Base-by-base conservation (phyloP, 2,329 filamentous ascomycete species). In the Claviceps monticola region DNA sequence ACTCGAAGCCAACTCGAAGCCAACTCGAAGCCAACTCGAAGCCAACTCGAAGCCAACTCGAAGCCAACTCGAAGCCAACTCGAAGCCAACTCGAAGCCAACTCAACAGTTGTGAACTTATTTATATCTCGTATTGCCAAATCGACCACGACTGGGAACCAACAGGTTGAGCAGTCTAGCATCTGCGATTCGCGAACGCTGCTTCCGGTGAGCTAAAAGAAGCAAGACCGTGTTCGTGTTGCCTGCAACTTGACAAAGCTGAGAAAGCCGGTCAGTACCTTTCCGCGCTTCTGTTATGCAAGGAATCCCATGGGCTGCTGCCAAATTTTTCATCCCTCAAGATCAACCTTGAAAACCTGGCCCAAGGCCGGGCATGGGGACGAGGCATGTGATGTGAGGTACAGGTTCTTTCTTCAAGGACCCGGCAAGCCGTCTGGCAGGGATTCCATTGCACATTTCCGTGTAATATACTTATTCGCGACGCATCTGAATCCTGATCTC, bases 391-490 rank as follows among this genome's bases (percentile, higher is more conserved):
- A 34, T 34, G 29, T 34, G 29, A 34, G 9, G 29, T 11, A 34
- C 29, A 4, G 29, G 29, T 34, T 34, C 29, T 37, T 21, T 48
- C 37, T n/a, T 44, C 5, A 13, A 41, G 29, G 37, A 14, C 41
- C 49, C 38, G 48, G n/a, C 26, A 46, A 36, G 36, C 39, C 34
- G 46, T 46, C 14, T 19, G 44, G n/a, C 23, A 41, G 36, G 17
- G 48, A 44, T 39, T 51, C 54, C 46, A 53, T 56, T 54, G 29
- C 8, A 34, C 29, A 29, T 29, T 34, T 34, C 29, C 29, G 29
- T 48, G 46, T 53, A 53, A 44, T 52, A 50, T 56, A 50, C 51
- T 51, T 49, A 55, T 58, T 59, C 51, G 55, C 55, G 50, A 51
- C 19, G 38, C 50, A 41, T 54, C 29, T 34, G 29, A 11, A 34